These are phyloP conservation scores for Entoloma clypeatum DNA, from an alignment of 1,284 basidiomycete species.

Conservation along the genomic window DNA sequence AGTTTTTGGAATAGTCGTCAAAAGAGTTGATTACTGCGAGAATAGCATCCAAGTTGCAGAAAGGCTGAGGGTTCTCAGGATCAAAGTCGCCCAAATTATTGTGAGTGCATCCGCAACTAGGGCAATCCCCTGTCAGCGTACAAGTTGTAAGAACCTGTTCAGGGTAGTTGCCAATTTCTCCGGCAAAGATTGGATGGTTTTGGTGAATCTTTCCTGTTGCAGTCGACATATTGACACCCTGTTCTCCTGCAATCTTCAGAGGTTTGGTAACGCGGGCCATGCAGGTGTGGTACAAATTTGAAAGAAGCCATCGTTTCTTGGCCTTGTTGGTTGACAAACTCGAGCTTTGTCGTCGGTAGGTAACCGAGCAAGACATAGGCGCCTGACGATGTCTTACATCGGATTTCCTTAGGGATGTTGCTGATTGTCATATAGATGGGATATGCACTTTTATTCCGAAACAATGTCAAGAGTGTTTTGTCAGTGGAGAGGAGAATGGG, in stretches of 20 bases:
- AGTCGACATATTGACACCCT: constrained; percentile 24
- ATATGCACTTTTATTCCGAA: constrained; percentile 36
- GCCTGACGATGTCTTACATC: constrained; percentile 30
- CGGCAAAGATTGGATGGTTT: too few relatives aligned
- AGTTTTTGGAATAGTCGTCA: constrained; percentile 14
- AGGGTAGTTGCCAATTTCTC: constrained; percentile 27
- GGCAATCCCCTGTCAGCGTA: too few relatives aligned
- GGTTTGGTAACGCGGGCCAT: constrained; percentile 25
- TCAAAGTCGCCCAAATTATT: too few relatives aligned
- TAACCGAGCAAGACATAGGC: constrained; percentile 38
- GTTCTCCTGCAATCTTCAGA: constrained; percentile 17
- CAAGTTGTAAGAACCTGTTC: constrained; percentile 23
- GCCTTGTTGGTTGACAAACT: constrained; percentile 29
- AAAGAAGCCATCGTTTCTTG: constrained; percentile 21
- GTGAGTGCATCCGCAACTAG: too few relatives aligned
- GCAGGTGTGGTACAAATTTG: constrained; percentile 35
- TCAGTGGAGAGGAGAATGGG: constrained; percentile 39
- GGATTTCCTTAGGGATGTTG: constrained; percentile 39
- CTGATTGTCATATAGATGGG: constrained; percentile 42
- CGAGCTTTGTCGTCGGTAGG: constrained; percentile 32
- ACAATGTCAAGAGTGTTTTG: constrained; percentile 35
- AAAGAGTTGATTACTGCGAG: constrained; percentile 14
- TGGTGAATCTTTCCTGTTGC: constrained; percentile 27
- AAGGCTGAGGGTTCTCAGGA: background rate
- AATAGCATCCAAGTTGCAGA: constrained; percentile 6